Evolutionary conservation across 139 green algal species (phyloP).

Genomic region (Limnomonas spitsbergensis): DNA sequence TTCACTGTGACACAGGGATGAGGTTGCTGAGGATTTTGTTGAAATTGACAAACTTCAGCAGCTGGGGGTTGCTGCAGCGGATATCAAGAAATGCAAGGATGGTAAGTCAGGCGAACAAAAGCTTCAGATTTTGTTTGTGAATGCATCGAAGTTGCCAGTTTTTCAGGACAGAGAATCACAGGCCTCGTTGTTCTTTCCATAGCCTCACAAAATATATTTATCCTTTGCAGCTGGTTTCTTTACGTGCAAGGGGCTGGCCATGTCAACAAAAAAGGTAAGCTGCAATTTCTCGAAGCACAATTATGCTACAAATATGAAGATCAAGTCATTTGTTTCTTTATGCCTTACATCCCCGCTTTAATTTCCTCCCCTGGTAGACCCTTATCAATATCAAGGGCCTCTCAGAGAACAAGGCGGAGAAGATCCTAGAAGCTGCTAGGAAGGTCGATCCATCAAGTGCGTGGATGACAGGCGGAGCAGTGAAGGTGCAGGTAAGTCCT

Average conservation of each 20-base stretch:
- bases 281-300: not conserved
- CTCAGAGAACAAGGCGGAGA: conserved; percentile 90
- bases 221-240: conserved; percentile 3
- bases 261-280: conserved; percentile 13
- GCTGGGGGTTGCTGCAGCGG: conserved; percentile 1
- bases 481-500: not conserved
- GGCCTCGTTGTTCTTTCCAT: no score
- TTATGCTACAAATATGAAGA: not conserved
- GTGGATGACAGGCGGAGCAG: conserved; percentile 4
- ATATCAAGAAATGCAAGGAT: conserved; percentile 18
- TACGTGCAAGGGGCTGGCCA: not conserved
- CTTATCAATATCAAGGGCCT: conserved; percentile 88
- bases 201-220: no score
- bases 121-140: not conserved
- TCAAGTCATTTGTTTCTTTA: not conserved
- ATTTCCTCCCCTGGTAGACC: conserved; percentile 36
- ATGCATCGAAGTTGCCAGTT: not conserved
- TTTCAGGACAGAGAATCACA: no score
- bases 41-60: conserved; percentile 7
- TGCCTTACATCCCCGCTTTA: not conserved
- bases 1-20: conserved; percentile 1
- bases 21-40: not conserved
- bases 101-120: not conserved
- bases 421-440: conserved; percentile 77
- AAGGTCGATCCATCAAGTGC: conserved; percentile 35